Conservation (phyloP, 148 eudicot genomes). For the Selenicereus undatus region DNA sequence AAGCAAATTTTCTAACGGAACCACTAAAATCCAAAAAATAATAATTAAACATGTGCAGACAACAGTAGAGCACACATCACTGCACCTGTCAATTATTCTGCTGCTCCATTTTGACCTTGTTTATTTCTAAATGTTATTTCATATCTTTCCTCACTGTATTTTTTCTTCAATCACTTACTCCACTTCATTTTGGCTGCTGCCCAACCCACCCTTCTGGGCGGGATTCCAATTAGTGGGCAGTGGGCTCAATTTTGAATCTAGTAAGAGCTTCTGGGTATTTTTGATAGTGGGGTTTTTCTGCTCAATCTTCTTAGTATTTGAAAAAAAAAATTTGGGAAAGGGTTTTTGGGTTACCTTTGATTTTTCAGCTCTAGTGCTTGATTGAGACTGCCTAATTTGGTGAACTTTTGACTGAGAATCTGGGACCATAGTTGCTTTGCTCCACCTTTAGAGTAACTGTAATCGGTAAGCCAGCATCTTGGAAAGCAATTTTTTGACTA, state of each 20-base stretch:
- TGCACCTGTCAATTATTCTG: background rate
- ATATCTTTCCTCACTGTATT: background rate
- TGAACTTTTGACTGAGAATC: conserved; percentile 21
- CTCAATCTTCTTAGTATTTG: background rate
- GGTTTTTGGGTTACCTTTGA: background rate
- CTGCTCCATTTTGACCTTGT: background rate
- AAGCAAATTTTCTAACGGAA: background rate
- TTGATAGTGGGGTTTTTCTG: background rate
- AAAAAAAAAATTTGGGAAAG: no score
- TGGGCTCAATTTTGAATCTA: background rate
- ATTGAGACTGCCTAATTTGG: conserved; percentile 13
- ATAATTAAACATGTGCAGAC: background rate
- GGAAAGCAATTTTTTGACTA: background rate
- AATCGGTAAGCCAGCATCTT: conserved; percentile 2
- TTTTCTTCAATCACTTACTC: background rate
- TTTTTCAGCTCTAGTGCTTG: background rate
- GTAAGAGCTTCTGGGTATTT: background rate
- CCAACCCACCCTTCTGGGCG: background rate
- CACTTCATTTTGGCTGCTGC: conserved; percentile 1
- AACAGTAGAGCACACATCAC: background rate
- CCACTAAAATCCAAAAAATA: background rate
- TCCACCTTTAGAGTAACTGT: conserved; percentile 11
- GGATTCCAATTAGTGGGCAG: background rate
- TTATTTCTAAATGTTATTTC: background rate
- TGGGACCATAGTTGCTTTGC: conserved; percentile 12